Percentiles rank a stretch among this genome's conserved stretches.
Conservation (phyloP, 495 filamentous ascomycete species). For the Pyrenopolyporus hunteri region DNA sequence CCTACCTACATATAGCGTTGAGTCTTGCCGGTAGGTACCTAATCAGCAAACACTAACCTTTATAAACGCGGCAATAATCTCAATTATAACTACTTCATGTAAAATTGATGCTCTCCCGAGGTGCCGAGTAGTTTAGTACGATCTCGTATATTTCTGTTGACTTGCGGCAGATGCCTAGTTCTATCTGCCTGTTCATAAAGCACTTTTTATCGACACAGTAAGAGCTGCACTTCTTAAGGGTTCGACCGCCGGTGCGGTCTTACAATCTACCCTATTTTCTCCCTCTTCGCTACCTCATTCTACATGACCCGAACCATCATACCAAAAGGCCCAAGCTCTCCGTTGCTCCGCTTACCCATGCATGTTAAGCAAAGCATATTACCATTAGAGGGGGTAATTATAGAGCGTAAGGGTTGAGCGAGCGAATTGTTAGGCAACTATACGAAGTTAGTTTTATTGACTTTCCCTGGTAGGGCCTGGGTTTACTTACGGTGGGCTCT, state of each 20-base stretch:
- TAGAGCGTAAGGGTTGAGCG: conserved; percentile 94
- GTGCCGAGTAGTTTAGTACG: conserved; percentile 13
- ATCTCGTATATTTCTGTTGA: conserved; percentile 39
- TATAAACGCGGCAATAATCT: too few relatives aligned
- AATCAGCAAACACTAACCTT: too few relatives aligned
- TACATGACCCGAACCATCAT: conserved; percentile 25
- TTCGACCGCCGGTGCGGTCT: conserved; percentile 11
- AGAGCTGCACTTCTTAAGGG: conserved; percentile 31
- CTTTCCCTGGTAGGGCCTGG: not conserved
- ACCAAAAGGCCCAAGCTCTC: too few relatives aligned
- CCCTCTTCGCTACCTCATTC: conserved; percentile 20
- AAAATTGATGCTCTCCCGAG: not conserved
- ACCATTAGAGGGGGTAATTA: conserved; percentile 48
- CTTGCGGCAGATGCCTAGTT: conserved; percentile 33
- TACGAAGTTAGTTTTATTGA: conserved; percentile 46
- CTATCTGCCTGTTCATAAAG: conserved; percentile 34
- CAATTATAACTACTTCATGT: not conserved
- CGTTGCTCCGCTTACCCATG: conserved; percentile 21
- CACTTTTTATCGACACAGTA: conserved; percentile 38
- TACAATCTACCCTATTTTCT: conserved; percentile 38
- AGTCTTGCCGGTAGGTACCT: not conserved
- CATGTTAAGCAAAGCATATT: conserved; percentile 19
- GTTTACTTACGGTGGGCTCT: conserved; percentile 93
- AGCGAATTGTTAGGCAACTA: conserved; percentile 96
- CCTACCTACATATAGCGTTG: not conserved